phyloP scores from a whole-genome alignment of 345 rosid genomes.

The Pseudoturritis turrita region DNA sequence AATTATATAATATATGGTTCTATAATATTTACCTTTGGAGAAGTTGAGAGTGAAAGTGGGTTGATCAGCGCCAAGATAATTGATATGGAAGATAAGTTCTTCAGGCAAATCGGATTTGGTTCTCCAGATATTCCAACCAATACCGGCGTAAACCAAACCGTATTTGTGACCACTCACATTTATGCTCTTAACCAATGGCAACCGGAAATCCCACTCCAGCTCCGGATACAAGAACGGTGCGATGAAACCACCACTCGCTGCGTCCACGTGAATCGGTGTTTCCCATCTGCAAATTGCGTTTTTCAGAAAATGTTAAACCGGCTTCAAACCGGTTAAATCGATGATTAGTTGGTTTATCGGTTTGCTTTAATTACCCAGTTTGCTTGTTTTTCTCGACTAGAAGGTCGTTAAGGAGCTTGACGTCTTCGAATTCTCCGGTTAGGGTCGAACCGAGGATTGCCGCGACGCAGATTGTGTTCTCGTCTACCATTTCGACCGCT shows the following conservation, averaged over 20 bases:
- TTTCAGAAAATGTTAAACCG: not conserved
- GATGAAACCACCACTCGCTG: conserved; percentile 62
- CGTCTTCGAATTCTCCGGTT: conserved; percentile 70
- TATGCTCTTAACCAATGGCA: conserved; percentile 56
- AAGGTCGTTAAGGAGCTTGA: conserved; percentile 50
- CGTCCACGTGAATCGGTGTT: conserved; percentile 56
- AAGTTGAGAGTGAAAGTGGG: conserved; percentile 63
- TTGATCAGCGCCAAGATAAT: conserved; percentile 57
- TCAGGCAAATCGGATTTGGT: conserved; percentile 58
- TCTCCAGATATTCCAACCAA: conserved; percentile 63
- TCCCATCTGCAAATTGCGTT: conserved; percentile 43
- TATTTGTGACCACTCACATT: conserved; percentile 64
- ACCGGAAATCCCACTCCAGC: conserved; percentile 57
- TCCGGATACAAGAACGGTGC: conserved; percentile 62
- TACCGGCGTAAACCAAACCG: conserved; percentile 56
- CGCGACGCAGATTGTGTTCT: conserved; percentile 61
- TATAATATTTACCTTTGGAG: conserved; percentile 42
- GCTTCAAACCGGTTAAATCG: not conserved
- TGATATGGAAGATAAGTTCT: conserved; percentile 57
- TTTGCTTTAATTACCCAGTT: conserved; percentile 29
- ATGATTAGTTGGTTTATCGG: not conserved
- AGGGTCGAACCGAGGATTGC: conserved; percentile 57
- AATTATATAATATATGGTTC: not conserved
- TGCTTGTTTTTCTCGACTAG: conserved; percentile 41
- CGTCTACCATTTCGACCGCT: conserved; percentile 59